Percentiles rank a stretch among this genome's conserved stretches.
Evolutionary conservation across 208 protist genomes (phyloP).

Genomic region (Leishmania gerbilli): DNA sequence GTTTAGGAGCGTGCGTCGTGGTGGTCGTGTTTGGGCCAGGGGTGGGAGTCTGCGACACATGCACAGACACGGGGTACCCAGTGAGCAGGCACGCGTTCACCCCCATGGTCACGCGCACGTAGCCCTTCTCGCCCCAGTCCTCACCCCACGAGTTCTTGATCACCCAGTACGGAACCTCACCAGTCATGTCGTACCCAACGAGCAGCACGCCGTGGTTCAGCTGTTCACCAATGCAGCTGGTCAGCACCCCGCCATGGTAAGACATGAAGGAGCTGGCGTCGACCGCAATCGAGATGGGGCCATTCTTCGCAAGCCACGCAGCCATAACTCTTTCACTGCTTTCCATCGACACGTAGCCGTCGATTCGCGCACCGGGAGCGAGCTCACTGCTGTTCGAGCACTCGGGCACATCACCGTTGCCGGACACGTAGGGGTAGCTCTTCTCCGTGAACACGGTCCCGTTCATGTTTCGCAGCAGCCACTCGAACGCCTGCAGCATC

Average conservation of each 20-base stretch:
- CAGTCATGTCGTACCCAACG: constrained; percentile 72
- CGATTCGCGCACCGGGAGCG: constrained; percentile 57
- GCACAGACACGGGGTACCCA: constrained; percentile 30
- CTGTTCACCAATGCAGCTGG: constrained; percentile 39
- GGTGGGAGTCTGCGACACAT: background rate
- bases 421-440: constrained; percentile 50
- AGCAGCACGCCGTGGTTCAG: constrained; percentile 80
- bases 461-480: constrained; percentile 59
- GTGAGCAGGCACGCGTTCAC: constrained; percentile 51
- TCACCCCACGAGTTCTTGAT: constrained; percentile 89
- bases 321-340: constrained; percentile 65
- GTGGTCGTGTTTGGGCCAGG: background rate
- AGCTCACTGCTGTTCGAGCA: constrained; percentile 9
- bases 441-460: constrained; percentile 70
- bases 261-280: constrained; percentile 69
- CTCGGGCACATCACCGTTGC: background rate
- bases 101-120: constrained; percentile 61
- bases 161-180: constrained; percentile 76
- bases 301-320: constrained; percentile 59
- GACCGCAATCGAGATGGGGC: constrained; percentile 86
- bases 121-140: constrained; percentile 78
- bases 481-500: constrained; percentile 83
- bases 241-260: constrained; percentile 65
- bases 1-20: background rate
- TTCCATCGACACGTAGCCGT: constrained; percentile 51